Conservation (phyloP, 139 green algal genomes). For the Eudorina sp. region DNA sequence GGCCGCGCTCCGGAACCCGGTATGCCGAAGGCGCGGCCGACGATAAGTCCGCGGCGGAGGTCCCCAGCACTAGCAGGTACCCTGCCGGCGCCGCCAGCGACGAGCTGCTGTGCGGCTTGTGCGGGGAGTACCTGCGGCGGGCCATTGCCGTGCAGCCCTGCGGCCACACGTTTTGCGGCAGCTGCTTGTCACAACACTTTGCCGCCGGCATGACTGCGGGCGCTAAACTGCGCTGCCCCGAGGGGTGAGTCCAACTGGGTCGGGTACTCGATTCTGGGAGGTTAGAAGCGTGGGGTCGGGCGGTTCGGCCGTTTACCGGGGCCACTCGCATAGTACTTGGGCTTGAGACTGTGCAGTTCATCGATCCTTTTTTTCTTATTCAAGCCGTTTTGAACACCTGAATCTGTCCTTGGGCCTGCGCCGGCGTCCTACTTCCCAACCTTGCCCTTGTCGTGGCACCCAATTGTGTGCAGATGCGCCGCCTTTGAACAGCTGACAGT, state of each 20-base stretch:
- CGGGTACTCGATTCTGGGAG: too few species aligned
- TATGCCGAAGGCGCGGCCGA: too few species aligned
- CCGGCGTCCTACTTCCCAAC: too few species aligned
- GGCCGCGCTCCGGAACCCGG: too few species aligned
- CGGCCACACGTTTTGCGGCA: conserved; percentile 81
- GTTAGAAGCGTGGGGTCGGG: too few species aligned
- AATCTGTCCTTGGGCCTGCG: too few species aligned
- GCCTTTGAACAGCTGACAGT: not conserved
- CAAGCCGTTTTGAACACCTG: too few species aligned
- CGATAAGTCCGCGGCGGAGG: not conserved
- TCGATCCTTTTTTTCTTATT: too few species aligned
- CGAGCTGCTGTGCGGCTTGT: conserved; percentile 21
- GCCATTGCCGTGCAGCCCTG: conserved; percentile 68
- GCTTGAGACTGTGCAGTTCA: too few species aligned
- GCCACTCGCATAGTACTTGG: too few species aligned
- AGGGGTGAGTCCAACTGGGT: not conserved
- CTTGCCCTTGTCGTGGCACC: too few species aligned
- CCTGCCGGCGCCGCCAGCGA: not conserved
- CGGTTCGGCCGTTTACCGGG: too few species aligned
- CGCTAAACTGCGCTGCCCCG: not conserved
- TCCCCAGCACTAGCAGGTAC: conserved; percentile 1
- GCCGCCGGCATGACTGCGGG: not conserved
- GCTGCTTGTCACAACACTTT: conserved; percentile 78
- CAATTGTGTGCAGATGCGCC: not conserved
- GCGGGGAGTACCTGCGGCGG: not conserved